Conservation (phyloP, 129 eudicot species). For the Deinandra increscens region DNA sequence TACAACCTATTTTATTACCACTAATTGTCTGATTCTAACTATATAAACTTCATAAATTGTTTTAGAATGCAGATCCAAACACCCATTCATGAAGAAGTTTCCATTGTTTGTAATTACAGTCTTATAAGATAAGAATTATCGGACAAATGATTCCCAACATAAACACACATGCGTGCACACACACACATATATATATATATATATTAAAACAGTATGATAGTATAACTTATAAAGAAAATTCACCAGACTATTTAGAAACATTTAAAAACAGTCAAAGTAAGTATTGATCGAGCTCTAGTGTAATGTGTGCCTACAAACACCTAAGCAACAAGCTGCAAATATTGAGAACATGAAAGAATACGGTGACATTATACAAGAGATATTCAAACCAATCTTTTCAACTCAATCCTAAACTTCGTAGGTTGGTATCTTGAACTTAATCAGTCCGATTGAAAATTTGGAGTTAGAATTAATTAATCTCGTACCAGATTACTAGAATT, state of each 20-base stretch:
- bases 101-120: not conserved
- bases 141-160: not conserved
- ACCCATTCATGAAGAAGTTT: not conserved
- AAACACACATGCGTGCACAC: too few relatives aligned
- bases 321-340: not conserved
- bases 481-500: too few relatives aligned
- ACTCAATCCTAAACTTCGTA: not conserved
- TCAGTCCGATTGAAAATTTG: not conserved
- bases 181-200: too few relatives aligned
- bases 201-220: not conserved
- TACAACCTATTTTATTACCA: not conserved
- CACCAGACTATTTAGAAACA: not conserved
- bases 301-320: not conserved
- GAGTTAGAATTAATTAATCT: not conserved
- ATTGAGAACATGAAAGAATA: conserved; percentile 3
- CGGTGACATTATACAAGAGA: not conserved
- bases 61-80: not conserved
- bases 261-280: not conserved
- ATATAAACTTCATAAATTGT: not conserved
- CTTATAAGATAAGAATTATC: not conserved
- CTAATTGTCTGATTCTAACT: not conserved
- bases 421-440: not conserved
- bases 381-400: not conserved
- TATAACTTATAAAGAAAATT: not conserved
- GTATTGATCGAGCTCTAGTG: not conserved